Base-by-base conservation (phyloP, 2,329 filamentous ascomycete species). In the Fusarium sp. region DNA sequence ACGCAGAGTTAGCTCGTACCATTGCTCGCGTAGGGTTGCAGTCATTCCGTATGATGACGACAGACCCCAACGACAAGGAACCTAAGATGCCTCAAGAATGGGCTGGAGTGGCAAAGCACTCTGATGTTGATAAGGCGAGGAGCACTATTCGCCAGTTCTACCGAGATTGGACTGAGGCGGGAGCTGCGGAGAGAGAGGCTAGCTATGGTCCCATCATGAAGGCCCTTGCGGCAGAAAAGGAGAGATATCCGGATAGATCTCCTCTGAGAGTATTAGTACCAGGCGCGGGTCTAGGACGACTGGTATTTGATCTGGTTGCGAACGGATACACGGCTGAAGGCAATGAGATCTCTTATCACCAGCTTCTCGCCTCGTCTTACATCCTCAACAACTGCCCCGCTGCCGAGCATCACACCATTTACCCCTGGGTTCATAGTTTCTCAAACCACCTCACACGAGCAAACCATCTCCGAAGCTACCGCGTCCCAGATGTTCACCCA, bases 291-390 rank as follows among this genome's bases (percentile, higher is more conserved):
- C 84, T 99, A 4, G 96, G 93, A 5, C 88, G 96, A 16, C 83
- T 98, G 4, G 93, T 98, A 1, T 97, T 97, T 74, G 96, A 99
- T 43, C 84, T 98, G 16, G 93, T 91, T 76, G 83, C 82, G 28
- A 84, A 83, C 2, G 94, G 96, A 13, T 97, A 90, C 78, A 82
- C 87, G 13, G 88, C 89, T 1, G 94, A 98, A 78, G 95, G 95
- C 28, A 98, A 98, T 76, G 93, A 99, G 80, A 97, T 98, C 66
- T 98, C 94, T 5, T 98, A 97, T 76, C 96, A 99, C 78, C 93
- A 97, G 78, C 87, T 99, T n/a, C 85, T 98, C 60, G 93, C 93
- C 3, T 97, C 93, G 8, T 88, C 87, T 1, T 91, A 92, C 76
- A 87, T 94, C 18, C 86, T 94, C 47, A 94, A 95, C 78, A 85